Conservation (phyloP, 441 rosid genomes). For the Mallotus repandus region DNA sequence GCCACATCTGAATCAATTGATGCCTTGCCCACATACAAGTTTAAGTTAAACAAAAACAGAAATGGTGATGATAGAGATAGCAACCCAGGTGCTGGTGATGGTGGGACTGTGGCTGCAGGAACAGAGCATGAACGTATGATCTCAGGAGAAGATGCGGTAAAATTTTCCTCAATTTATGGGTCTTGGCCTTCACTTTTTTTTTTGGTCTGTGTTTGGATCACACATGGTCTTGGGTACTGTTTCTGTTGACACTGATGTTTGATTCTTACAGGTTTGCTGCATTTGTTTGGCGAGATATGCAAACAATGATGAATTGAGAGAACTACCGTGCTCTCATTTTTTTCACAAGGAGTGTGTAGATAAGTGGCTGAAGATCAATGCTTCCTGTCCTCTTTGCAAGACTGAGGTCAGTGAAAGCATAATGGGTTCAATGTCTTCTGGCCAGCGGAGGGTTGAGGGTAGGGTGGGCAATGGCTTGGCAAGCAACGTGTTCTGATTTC, state of each 20-base stretch:
- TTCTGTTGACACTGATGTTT: conserved; percentile 1
- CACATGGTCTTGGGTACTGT: neutral
- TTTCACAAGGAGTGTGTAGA: conserved; percentile 97
- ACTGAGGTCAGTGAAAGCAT: conserved; percentile 71
- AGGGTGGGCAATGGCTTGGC: conserved; percentile 39
- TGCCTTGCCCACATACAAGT: conserved; percentile 90
- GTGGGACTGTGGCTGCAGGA: conserved; percentile 92
- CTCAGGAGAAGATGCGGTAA: conserved; percentile 95
- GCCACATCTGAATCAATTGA: conserved; percentile 85
- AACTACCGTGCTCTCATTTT: conserved; percentile 82
- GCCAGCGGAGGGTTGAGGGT: conserved; percentile 34
- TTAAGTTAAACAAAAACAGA: conserved; percentile 61
- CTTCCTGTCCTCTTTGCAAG: conserved; percentile 95
- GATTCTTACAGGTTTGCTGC: conserved; percentile 73
- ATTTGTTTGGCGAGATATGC: conserved; percentile 92
- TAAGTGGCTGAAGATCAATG: conserved; percentile 94
- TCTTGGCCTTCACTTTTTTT: neutral
- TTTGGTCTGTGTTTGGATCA: neutral
- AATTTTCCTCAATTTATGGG: conserved; percentile 24
- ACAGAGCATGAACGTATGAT: conserved; percentile 80
- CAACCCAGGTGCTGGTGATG: conserved; percentile 51
- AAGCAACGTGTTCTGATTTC: conserved; percentile 29
- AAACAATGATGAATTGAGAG: conserved; percentile 85
- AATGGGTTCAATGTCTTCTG: conserved; percentile 40
- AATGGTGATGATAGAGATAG: conserved; percentile 47